Conservation (phyloP, 176 grass and related monocot species). For the Raddia guianensis region DNA sequence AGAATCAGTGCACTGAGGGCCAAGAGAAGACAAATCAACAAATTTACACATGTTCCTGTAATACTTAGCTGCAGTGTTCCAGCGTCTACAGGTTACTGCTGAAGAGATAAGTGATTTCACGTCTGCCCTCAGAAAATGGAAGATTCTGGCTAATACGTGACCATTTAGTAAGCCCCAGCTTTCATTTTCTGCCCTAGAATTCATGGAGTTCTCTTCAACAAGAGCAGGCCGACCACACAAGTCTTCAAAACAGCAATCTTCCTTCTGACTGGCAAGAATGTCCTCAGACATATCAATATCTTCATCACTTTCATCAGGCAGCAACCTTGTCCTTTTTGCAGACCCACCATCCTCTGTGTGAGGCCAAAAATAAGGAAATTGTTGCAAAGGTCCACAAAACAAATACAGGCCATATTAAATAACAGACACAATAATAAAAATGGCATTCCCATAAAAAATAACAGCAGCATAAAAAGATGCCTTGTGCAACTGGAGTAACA, state of each 20-base stretch:
- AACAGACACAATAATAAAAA: slow-evolving; percentile 1
- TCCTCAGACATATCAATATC: slow-evolving; percentile 67
- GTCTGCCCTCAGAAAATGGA: slow-evolving; percentile 90
- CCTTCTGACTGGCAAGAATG: slow-evolving; percentile 61
- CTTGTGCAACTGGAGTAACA: slow-evolving; percentile 15
- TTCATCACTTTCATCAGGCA: slow-evolving; percentile 68
- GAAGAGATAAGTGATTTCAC: slow-evolving; percentile 83
- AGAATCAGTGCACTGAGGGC: slow-evolving; percentile 74
- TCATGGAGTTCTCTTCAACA: slow-evolving; percentile 44
- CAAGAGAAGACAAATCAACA: slow-evolving; percentile 78
- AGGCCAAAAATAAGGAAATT: slow-evolving; percentile 31
- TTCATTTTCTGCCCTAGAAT: slow-evolving; percentile 39
- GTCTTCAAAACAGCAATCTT: slow-evolving; percentile 83
- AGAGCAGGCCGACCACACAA: slow-evolving; percentile 51
- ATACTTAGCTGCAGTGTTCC: slow-evolving; percentile 64
- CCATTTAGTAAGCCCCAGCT: slow-evolving; percentile 71
- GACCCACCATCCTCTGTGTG: slow-evolving; percentile 70
- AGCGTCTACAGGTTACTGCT: slow-evolving; percentile 73
- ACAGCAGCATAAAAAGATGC: background rate
- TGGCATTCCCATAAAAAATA: background rate
- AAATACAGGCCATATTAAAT: background rate
- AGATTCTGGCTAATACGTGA: slow-evolving; percentile 74
- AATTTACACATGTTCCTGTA: slow-evolving; percentile 78
- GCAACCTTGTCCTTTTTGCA: slow-evolving; percentile 72
- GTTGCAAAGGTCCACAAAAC: slow-evolving; percentile 24